phyloP scores from a whole-genome alignment of 2,329 filamentous ascomycete genomes.

The Lecanosticta acicola region DNA sequence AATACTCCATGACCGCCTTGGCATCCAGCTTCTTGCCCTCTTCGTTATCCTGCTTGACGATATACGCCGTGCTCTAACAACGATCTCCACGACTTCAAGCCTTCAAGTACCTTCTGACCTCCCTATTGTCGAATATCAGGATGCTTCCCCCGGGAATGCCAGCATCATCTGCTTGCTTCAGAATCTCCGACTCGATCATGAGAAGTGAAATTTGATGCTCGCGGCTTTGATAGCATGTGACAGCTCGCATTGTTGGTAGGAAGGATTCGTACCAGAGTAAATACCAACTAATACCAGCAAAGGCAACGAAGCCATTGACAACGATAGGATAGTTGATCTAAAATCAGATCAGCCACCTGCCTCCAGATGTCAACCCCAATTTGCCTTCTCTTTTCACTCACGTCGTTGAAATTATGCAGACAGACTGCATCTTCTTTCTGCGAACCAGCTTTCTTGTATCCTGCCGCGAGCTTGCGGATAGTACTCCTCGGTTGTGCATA shows the following conservation, averaged over 20 bases:
- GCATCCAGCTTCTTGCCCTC: constrained; percentile 47
- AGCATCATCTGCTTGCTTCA: constrained; percentile 27
- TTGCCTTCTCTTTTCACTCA: too few relatives aligned
- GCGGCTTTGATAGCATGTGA: constrained; percentile 28
- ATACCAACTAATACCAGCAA: constrained; percentile 30
- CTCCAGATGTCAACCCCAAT: constrained; percentile 1
- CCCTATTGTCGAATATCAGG: constrained; percentile 36
- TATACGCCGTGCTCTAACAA: constrained; percentile 47
- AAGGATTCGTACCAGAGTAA: constrained; percentile 33
- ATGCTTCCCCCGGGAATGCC: constrained; percentile 37
- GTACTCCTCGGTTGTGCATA: constrained; percentile 40
- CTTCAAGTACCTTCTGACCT: constrained; percentile 22
- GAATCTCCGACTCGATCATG: constrained; percentile 29
- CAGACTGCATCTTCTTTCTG: constrained; percentile 48
- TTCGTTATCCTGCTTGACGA: constrained; percentile 50
- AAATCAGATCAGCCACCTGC: background rate
- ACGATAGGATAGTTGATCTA: constrained; percentile 13
- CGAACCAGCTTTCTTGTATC: constrained; percentile 44
- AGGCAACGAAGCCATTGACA: constrained; percentile 25
- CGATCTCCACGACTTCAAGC: constrained; percentile 17
- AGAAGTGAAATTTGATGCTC: constrained; percentile 27
- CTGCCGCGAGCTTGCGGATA: constrained; percentile 47
- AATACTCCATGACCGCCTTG: constrained; percentile 51
- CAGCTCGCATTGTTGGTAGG: constrained; percentile 32
- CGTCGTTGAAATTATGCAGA: constrained; percentile 46